Evolutionary conservation across 2,329 filamentous ascomycete species (phyloP).

Genomic region (Arthrobotrys conoides): DNA sequence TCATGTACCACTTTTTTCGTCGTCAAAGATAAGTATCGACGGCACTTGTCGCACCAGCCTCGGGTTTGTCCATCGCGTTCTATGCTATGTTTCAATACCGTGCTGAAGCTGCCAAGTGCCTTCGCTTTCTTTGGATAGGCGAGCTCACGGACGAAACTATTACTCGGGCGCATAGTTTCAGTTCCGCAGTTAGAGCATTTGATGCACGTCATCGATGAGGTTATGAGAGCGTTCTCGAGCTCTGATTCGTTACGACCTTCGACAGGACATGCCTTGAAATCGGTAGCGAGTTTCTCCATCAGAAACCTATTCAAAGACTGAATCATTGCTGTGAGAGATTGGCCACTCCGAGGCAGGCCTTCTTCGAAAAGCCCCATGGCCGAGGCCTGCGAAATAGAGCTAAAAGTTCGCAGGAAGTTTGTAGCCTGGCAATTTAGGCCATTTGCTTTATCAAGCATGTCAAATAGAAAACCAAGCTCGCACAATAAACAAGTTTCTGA

Average conservation of each 20-base stretch:
- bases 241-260: constrained; percentile 77
- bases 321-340: constrained; percentile 83
- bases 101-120: constrained; percentile 79
- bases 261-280: constrained; percentile 78
- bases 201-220: constrained; percentile 80
- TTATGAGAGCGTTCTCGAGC: constrained; percentile 73
- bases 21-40: constrained; percentile 87
- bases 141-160: constrained; percentile 86
- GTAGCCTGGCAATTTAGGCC: constrained; percentile 96
- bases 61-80: constrained; percentile 89
- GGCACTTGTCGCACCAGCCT: constrained; percentile 93
- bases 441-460: constrained; percentile 97
- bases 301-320: constrained; percentile 89
- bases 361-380: constrained; percentile 88
- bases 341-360: constrained; percentile 75
- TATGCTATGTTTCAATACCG: constrained; percentile 91
- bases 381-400: constrained; percentile 82
- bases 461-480: constrained; percentile 94
- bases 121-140: constrained; percentile 76
- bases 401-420: constrained; percentile 91
- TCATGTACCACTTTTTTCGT: constrained; percentile 87
- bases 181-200: constrained; percentile 88
- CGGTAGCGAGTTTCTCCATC: constrained; percentile 82
- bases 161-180: constrained; percentile 84
- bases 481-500: constrained; percentile 89